A percentile compares a stretch with the other conserved stretches of the same genome.
Evolutionary conservation across 2,329 filamentous ascomycete genomes (phyloP).

Genomic region (Venturia aucupariae): DNA sequence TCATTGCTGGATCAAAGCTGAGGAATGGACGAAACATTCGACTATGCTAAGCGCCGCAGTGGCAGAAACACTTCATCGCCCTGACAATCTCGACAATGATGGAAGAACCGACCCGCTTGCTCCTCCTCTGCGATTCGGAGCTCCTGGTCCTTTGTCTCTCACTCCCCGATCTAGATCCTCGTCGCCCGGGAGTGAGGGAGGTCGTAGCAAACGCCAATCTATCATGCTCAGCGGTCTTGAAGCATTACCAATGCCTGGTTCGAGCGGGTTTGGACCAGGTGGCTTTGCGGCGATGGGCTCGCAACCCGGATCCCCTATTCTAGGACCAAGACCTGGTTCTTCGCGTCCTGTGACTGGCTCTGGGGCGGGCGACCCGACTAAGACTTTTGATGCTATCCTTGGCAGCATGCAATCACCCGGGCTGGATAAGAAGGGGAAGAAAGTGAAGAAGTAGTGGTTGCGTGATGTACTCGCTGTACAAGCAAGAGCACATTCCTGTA

Average conservation of each 20-base stretch:
- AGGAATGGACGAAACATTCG: conserved; percentile 47
- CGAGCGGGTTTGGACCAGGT: conserved; percentile 30
- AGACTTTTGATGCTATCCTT: conserved; percentile 43
- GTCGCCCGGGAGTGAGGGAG: not conserved
- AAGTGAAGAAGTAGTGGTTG: conserved; percentile 20
- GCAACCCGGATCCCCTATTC: not conserved
- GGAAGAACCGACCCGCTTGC: not conserved
- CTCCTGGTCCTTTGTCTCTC: not conserved
- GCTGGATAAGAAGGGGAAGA: conserved; percentile 19
- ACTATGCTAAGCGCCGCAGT: conserved; percentile 19
- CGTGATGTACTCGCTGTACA: not conserved
- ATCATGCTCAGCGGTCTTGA: conserved; percentile 39
- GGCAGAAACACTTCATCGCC: conserved; percentile 7
- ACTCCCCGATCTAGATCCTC: not conserved
- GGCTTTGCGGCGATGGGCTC: conserved; percentile 17
- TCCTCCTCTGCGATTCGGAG: not conserved
- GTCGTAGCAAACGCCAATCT: conserved; percentile 30
- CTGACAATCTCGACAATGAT: not conserved
- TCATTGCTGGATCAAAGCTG: conserved; percentile 59
- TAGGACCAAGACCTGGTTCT: conserved; percentile 21
- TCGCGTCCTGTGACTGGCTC: conserved; percentile 19
- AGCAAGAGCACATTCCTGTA: not conserved
- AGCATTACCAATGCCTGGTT: conserved; percentile 35
- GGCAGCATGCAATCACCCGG: conserved; percentile 18
- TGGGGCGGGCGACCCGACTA: conserved; percentile 26